phyloP scores from a whole-genome alignment of 2,329 filamentous ascomycete genomes.

The Cadophora malorum region DNA sequence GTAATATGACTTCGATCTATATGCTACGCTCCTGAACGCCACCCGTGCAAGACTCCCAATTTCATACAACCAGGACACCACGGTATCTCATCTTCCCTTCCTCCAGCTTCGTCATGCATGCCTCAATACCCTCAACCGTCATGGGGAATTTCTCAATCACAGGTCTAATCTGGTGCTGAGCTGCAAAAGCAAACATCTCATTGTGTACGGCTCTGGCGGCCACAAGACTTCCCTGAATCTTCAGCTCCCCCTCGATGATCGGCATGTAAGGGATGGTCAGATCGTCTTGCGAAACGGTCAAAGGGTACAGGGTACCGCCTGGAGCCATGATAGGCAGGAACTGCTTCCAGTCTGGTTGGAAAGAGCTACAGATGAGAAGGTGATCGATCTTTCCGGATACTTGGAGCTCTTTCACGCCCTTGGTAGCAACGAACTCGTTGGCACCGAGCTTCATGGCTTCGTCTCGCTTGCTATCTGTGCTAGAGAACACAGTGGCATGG shows the following conservation, averaged over 20 bases:
- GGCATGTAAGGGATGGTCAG: conserved; percentile 43
- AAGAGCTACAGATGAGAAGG: conserved; percentile 42
- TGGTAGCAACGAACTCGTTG: conserved; percentile 64
- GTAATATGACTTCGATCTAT: neutral
- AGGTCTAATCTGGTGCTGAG: conserved; percentile 62
- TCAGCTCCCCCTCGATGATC: conserved; percentile 39
- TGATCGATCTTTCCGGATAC: conserved; percentile 45
- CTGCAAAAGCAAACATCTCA: conserved; percentile 65
- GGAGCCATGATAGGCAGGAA: conserved; percentile 67
- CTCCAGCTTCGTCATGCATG: conserved; percentile 61
- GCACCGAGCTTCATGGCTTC: conserved; percentile 67
- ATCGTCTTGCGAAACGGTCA: conserved; percentile 64
- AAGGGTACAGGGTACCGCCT: conserved; percentile 67
- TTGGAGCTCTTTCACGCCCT: conserved; percentile 40
- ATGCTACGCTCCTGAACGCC: conserved; percentile 17
- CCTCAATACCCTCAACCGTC: conserved; percentile 57
- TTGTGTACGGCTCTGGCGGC: conserved; percentile 55
- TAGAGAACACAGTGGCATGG: conserved; percentile 63
- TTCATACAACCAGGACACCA: conserved; percentile 47
- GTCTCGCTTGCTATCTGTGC: conserved; percentile 66
- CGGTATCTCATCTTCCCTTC: conserved; percentile 60
- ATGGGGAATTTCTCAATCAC: conserved; percentile 64
- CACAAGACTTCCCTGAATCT: conserved; percentile 42
- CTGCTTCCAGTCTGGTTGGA: conserved; percentile 62
- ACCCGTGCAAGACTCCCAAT: conserved; percentile 12